Evolutionary conservation across 805 yeast species (phyloP).

Genomic region (Starmera pachycereana): DNA sequence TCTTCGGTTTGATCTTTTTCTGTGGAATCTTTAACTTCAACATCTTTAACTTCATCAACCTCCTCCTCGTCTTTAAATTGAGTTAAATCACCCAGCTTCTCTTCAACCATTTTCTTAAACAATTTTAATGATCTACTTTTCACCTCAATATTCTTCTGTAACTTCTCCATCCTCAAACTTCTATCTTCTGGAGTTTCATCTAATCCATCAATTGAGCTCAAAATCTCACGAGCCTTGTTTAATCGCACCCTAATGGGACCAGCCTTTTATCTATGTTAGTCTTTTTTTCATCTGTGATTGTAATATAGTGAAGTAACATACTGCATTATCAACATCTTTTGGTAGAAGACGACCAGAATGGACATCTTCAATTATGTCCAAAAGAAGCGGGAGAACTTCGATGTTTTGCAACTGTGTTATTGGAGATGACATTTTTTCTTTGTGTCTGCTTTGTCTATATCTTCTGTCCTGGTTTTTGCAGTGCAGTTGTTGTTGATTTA

Average conservation of each 20-base stretch:
- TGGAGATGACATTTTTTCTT: too few relatives aligned
- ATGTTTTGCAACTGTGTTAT: constrained; percentile 17
- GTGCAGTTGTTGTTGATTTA: too few relatives aligned
- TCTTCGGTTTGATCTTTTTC: too few relatives aligned
- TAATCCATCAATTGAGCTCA: constrained; percentile 35
- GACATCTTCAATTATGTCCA: constrained; percentile 30
- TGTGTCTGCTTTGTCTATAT: too few relatives aligned
- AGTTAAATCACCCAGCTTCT: constrained; percentile 2
- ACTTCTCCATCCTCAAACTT: constrained; percentile 21
- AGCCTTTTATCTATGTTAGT: constrained; percentile 15
- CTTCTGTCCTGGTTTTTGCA: too few relatives aligned
- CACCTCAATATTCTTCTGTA: constrained; percentile 21
- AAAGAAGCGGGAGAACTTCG: constrained; percentile 29
- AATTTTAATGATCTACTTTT: constrained; percentile 18
- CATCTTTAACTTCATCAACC: background rate
- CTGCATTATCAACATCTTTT: constrained; percentile 32
- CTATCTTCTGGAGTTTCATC: constrained; percentile 31
- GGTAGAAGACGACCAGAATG: constrained; percentile 30
- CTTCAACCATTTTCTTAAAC: constrained; percentile 12
- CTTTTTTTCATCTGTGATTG: background rate
- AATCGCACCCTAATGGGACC: constrained; percentile 36
- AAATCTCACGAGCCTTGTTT: constrained; percentile 22
- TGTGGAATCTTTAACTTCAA: background rate
- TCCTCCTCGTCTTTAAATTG: constrained; percentile 1
- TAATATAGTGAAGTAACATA: constrained; percentile 11